These are phyloP conservation scores for Cucumis sativus DNA, from an alignment of 306 rosid genomes.

Conservation along the genomic window Cucumber_9930_V3 NC_026658.2:14088501-14089000, in stretches of 20 bases:
- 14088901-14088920: neutral
- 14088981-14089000: neutral
- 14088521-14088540: constrained; percentile 79
- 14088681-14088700: constrained; percentile 16
- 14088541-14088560: constrained; percentile 67
- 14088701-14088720: constrained; percentile 39
- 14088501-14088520: neutral
- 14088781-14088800: constrained; percentile 90
- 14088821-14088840: neutral
- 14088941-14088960: neutral
- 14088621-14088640: constrained; percentile 1
- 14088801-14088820: constrained; percentile 15
- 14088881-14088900: neutral
- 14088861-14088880: neutral
- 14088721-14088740: constrained; percentile 70
- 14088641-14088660: neutral
- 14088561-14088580: constrained; percentile 81
- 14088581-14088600: constrained; percentile 62
- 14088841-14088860: neutral
- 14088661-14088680: neutral
- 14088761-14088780: constrained; percentile 81
- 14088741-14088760: constrained; percentile 83
- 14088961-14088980: neutral
- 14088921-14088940: neutral
- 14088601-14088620: constrained; percentile 59